These are phyloP conservation scores for Piromyces sp. DNA, from an alignment of 192 early-diverging fungal genomes.

Conservation along the genomic window DNA sequence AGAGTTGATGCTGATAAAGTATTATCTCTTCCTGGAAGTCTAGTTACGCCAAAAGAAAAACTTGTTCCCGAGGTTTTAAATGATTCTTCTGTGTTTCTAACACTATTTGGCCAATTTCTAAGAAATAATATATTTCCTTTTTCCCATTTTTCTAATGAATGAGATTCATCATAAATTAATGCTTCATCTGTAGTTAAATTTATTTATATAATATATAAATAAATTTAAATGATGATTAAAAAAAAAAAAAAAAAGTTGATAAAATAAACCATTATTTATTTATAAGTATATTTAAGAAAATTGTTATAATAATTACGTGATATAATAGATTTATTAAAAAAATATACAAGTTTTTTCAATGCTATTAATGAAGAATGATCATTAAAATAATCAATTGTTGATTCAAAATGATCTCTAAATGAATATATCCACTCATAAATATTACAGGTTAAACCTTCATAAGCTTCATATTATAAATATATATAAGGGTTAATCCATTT, in stretches of 20 bases:
- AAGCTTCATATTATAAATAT: not conserved
- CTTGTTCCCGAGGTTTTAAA: not conserved
- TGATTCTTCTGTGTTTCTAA: not conserved
- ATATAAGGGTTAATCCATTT: too few species aligned
- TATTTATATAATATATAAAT: too few species aligned
- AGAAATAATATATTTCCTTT: not conserved
- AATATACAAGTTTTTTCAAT: not conserved
- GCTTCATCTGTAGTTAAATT: not conserved
- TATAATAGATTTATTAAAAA: not conserved
- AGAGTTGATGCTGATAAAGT: not conserved
- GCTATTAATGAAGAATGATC: not conserved
- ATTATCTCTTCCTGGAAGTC: not conserved
- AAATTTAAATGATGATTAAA: too few species aligned
- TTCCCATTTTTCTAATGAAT: not conserved
- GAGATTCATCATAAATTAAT: not conserved
- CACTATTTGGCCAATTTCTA: not conserved
- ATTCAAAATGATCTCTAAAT: not conserved
- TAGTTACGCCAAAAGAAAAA: not conserved
- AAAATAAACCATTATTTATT: too few species aligned
- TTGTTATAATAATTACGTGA: not conserved
- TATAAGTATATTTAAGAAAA: too few species aligned
- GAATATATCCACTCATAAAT: not conserved
- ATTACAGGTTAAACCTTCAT: not conserved
- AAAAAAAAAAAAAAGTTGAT: too few species aligned
- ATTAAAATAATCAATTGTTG: not conserved